These are phyloP conservation scores for Beta corolliflora DNA, from an alignment of 179 eudicot genomes.

Conservation along the genomic window DNA sequence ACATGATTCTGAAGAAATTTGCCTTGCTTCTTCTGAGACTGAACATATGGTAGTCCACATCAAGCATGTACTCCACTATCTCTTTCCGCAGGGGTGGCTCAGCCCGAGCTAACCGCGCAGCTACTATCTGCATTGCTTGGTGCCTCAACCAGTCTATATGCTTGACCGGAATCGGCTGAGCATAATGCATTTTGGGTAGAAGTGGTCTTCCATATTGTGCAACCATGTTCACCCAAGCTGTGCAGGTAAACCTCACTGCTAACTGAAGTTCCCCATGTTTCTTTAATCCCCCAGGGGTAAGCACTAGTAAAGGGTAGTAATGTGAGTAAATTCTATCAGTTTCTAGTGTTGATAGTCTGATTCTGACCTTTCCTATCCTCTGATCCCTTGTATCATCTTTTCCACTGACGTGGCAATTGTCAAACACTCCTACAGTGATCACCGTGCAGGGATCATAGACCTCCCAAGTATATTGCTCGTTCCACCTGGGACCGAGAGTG, in stretches of 20 bases:
- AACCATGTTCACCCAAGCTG: slow-evolving; percentile 94
- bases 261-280: slow-evolving; percentile 90
- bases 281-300: slow-evolving; percentile 63
- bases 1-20: slow-evolving; percentile 75
- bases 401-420: slow-evolving; percentile 67
- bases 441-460: slow-evolving; percentile 87
- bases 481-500: slow-evolving; percentile 71
- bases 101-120: slow-evolving; percentile 57
- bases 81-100: slow-evolving; percentile 87
- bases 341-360: slow-evolving; percentile 77
- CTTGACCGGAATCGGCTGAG: slow-evolving; percentile 72
- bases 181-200: slow-evolving; percentile 88
- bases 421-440: slow-evolving; percentile 88
- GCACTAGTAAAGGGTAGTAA: slow-evolving; percentile 76
- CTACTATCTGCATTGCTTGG: slow-evolving; percentile 91
- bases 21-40: slow-evolving; percentile 88
- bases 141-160: slow-evolving; percentile 83
- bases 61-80: slow-evolving; percentile 87
- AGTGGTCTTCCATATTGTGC: slow-evolving; percentile 76
- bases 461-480: slow-evolving; percentile 96
- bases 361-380: slow-evolving; percentile 82
- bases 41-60: slow-evolving; percentile 82
- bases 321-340: slow-evolving; percentile 78
- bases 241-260: slow-evolving; percentile 77
- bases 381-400: slow-evolving; percentile 59